Percentiles rank a stretch among this genome's conserved stretches.
These are phyloP conservation scores for Magnolia officinalis DNA, from an alignment of 164 flowering plant genomes.

Conservation along the genomic window DNA sequence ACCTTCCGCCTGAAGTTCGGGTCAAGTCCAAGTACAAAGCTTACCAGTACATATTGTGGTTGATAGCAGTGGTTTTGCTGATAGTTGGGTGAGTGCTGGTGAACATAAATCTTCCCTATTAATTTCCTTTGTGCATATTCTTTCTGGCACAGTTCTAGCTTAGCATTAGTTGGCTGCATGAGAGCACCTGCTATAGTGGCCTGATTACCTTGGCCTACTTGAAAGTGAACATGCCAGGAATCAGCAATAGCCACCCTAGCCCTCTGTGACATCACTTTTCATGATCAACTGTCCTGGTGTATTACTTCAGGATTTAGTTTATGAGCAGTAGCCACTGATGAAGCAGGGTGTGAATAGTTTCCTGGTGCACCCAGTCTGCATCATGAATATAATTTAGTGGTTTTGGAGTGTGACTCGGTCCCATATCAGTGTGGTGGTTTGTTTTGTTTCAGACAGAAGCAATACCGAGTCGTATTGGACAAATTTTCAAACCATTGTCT, in stretches of 20 bases:
- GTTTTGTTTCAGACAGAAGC: no score
- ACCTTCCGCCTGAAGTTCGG: conserved; percentile 37
- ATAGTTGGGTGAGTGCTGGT: conserved; percentile 52
- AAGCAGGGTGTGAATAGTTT: no score
- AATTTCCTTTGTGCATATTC: not conserved
- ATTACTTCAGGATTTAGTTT: not conserved
- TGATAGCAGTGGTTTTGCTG: conserved; percentile 48
- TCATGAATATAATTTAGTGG: no score
- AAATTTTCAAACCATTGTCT: no score
- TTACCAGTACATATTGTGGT: conserved; percentile 59
- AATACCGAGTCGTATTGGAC: no score
- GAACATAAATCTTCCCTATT: not conserved
- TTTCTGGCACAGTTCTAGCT: not conserved
- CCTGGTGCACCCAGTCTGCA: no score
- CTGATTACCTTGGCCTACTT: no score
- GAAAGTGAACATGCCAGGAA: not conserved
- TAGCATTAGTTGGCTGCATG: no score
- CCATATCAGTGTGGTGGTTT: no score
- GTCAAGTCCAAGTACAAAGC: conserved; percentile 57
- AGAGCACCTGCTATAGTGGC: no score
- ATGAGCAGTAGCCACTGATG: not conserved
- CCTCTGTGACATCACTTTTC: not conserved
- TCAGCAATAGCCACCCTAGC: not conserved
- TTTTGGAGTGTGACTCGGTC: no score
- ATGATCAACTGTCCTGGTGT: not conserved